These are phyloP conservation scores for Eutypella sp. DNA, from an alignment of 2,329 filamentous ascomycete species.

Conservation along the genomic window DNA sequence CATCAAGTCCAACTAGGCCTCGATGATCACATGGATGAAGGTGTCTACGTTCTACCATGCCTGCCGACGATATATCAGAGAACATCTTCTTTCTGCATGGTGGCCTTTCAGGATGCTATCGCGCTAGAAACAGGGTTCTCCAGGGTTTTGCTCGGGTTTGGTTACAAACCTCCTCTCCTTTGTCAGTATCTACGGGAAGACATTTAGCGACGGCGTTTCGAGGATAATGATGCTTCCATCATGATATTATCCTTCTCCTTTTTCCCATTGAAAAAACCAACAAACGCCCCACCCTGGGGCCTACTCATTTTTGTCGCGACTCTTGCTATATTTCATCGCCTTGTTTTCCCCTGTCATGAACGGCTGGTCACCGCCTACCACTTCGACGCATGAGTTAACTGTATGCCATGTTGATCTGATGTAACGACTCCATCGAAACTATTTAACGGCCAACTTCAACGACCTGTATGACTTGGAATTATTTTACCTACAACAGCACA, in stretches of 20 bases:
- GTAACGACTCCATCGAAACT: slow-evolving; percentile 30
- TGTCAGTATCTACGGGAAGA: slow-evolving; percentile 27
- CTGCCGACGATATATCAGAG: too few relatives aligned
- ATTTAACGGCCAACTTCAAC: slow-evolving; percentile 27
- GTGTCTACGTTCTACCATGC: slow-evolving; percentile 8
- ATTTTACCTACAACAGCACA: too few relatives aligned
- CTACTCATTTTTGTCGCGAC: too few relatives aligned
- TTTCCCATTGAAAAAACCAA: too few relatives aligned
- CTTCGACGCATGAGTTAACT: slow-evolving; percentile 19
- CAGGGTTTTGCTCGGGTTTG: slow-evolving; percentile 12
- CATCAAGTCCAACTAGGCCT: slow-evolving; percentile 78
- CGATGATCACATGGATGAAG: too few relatives aligned
- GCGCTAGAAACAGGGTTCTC: slow-evolving; percentile 3
- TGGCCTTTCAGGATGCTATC: slow-evolving; percentile 22
- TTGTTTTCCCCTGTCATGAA: slow-evolving; percentile 17
- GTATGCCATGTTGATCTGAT: slow-evolving; percentile 26
- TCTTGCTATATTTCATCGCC: slow-evolving; percentile 21
- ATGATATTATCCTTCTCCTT: slow-evolving; percentile 21
- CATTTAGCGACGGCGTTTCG: slow-evolving; percentile 41
- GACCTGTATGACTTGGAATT: slow-evolving; percentile 30
- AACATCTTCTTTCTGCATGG: slow-evolving; percentile 26
- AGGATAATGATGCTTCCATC: slow-evolving; percentile 33
- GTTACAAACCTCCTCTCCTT: slow-evolving; percentile 27
- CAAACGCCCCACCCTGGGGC: too few relatives aligned
- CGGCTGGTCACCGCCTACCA: slow-evolving; percentile 29